These are phyloP conservation scores for Malus orientalis DNA, from an alignment of 306 rosid genomes.

Conservation along the genomic window DNA sequence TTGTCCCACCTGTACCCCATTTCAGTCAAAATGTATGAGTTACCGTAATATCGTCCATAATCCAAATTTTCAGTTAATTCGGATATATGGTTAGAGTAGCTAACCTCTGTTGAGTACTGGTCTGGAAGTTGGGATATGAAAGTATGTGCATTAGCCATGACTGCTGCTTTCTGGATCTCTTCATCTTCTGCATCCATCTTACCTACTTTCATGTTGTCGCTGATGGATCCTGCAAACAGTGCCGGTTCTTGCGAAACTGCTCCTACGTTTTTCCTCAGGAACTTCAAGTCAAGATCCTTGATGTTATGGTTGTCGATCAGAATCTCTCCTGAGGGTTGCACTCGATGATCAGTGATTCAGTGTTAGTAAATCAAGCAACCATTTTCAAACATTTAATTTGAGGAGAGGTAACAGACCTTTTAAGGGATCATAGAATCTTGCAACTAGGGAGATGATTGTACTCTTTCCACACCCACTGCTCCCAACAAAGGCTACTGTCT, in stretches of 20 bases:
- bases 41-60: background rate
- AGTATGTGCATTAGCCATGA: conserved; percentile 71
- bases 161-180: conserved; percentile 51
- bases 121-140: conserved; percentile 72
- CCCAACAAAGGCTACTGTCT: conserved; percentile 74
- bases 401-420: conserved; percentile 22
- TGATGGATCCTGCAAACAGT: conserved; percentile 63
- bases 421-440: conserved; percentile 71
- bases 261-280: conserved; percentile 62
- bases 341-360: too few relatives aligned
- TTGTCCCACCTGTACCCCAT: conserved; percentile 55
- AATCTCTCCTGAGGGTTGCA: conserved; percentile 44
- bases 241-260: conserved; percentile 81
- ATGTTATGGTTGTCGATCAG: conserved; percentile 54
- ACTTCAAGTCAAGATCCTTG: conserved; percentile 66
- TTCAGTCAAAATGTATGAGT: background rate
- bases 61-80: background rate
- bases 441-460: conserved; percentile 66
- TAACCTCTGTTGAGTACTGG: conserved; percentile 69
- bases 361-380: too few relatives aligned
- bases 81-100: background rate
- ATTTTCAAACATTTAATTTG: too few relatives aligned
- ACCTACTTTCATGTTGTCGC: conserved; percentile 69
- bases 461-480: conserved; percentile 96
- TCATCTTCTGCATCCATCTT: conserved; percentile 62